These are phyloP conservation scores for Haberlea rhodopensis DNA, from an alignment of 257 asterid genomes.

Conservation along the genomic window DNA sequence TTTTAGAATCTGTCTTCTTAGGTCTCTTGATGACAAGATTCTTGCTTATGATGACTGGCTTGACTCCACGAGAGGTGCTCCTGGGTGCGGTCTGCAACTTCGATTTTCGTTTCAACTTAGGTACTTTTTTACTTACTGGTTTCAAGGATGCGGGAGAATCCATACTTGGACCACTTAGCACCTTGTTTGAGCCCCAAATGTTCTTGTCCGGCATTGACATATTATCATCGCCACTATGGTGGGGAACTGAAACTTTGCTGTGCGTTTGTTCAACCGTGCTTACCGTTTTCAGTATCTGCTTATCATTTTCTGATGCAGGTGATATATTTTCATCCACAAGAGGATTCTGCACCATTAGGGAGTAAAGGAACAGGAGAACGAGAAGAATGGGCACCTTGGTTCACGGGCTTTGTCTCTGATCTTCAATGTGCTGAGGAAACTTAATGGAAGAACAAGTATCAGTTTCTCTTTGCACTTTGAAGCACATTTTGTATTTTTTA, in stretches of 20 bases:
- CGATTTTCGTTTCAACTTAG: conserved; percentile 55
- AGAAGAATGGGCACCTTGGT: conserved; percentile 31
- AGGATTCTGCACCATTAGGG: conserved; percentile 22
- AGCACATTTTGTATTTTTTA: conserved; percentile 22
- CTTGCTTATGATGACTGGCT: conserved; percentile 56
- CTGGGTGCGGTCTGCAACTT: conserved; percentile 42
- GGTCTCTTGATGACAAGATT: conserved; percentile 49
- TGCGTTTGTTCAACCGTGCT: conserved; percentile 34
- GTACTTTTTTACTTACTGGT: conserved; percentile 43
- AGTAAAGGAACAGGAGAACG: conserved; percentile 14
- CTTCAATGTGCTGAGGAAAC: conserved; percentile 26
- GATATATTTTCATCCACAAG: conserved; percentile 21
- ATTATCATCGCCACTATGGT: conserved; percentile 23
- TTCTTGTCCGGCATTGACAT: conserved; percentile 29
- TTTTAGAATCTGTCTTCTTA: conserved; percentile 34
- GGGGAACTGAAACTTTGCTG: conserved; percentile 25
- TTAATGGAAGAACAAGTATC: conserved; percentile 17
- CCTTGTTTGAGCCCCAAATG: conserved; percentile 30
- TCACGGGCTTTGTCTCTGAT: conserved; percentile 24
- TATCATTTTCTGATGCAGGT: conserved; percentile 31
- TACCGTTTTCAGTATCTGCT: conserved; percentile 22
- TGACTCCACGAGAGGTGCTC: conserved; percentile 45
- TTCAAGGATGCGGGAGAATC: conserved; percentile 36
- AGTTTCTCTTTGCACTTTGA: conserved; percentile 31
- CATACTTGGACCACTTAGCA: conserved; percentile 30